Evolutionary conservation across 1,139 yeast genomes (phyloP), one percentile per base, ranked within the genome.

Genomic region (Entelexis paramagnoliae): DNA sequence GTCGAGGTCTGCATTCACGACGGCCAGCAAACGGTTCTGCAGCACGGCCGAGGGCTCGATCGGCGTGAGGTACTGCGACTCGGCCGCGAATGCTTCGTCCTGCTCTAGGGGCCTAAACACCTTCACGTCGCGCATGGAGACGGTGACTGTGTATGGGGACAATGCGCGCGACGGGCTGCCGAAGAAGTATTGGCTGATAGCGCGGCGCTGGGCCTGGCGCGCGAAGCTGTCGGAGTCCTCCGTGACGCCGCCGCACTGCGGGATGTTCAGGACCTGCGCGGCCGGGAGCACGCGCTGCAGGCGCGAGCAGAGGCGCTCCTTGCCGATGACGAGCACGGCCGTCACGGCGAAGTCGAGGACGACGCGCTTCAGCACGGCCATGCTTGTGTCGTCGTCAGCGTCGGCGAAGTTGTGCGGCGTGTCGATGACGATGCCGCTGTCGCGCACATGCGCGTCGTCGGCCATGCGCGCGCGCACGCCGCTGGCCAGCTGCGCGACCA

Each of bases 181-280:
- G 63, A 93, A 87, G 62, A 93, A 93, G 65, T 91, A 93, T 62
- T 88, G 94, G 63, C 80, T 80, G 51, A 91, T 86, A 5, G 83
- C 72, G 49, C 78, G 76, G 61, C 88, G 85, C 65, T 91, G 97
- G 28, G 75, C 56, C 46, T 81, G 78, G 62, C 97, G 74, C 47
- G 75, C 72, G 63, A 72, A 86, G 17, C 78, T 70, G 48, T 83
- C 93, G 57, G 84, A 93, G 29, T 79, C 73, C 46, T 84, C 88
- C 8, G 85, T 85, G 49, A 77, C 74, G 1, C 95, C 95, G 35
- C 83, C 85, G 48, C 87, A 80, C 59, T 78, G 80, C 35, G 80
- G 76, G 3, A 85, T 73, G 59, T 83, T 84, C 20, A 85, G 64
- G 19, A 85, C 72, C 47, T 81, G 45, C 60, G 53, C 59, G 53